A percentile compares a stretch with the other conserved stretches of the same genome.
Conservation (phyloP, 768 basidiomycete species). For the Lentinula guzmanii region DNA sequence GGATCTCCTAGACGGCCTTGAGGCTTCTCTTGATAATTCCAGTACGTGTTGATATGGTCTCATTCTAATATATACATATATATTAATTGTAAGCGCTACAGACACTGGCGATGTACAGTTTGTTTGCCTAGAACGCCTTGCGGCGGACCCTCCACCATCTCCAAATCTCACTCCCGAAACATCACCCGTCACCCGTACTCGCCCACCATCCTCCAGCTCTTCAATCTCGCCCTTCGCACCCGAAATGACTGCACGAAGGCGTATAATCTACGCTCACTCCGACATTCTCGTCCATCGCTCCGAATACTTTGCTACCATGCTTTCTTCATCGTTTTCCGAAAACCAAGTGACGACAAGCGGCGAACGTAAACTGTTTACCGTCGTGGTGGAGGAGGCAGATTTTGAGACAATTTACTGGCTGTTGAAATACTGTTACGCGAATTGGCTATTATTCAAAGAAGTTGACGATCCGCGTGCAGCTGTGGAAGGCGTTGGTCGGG, state of each 20-base stretch:
- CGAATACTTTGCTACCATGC: conserved; percentile 75
- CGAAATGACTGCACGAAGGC: conserved; percentile 56
- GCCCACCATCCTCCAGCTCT: conserved; percentile 35
- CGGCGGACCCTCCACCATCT: conserved; percentile 19
- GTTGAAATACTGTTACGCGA: conserved; percentile 69
- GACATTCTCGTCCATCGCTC: conserved; percentile 70
- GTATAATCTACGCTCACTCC: conserved; percentile 72
- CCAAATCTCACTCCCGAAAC: conserved; percentile 16
- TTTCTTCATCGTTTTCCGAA: conserved; percentile 68
- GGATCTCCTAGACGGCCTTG: conserved; percentile 62
- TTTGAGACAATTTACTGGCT: conserved; percentile 78
- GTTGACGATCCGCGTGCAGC: conserved; percentile 63
- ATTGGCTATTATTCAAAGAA: conserved; percentile 67
- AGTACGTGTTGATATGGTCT: conserved; percentile 33
- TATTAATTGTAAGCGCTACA: conserved; percentile 11
- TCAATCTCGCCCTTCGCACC: conserved; percentile 29
- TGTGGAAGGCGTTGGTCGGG: conserved; percentile 61
- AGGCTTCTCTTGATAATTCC: conserved; percentile 65
- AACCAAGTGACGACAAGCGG: conserved; percentile 26
- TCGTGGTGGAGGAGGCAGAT: conserved; percentile 75
- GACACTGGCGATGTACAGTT: conserved; percentile 77
- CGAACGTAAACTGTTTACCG: conserved; percentile 53
- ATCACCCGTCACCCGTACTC: conserved; percentile 7
- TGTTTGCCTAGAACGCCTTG: conserved; percentile 56
- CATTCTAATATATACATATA: too few species aligned